Evolutionary conservation across 169 alveolate species (phyloP), one percentile per base, ranked within the genome.

Genomic region (Plasmodium relictum): DNA sequence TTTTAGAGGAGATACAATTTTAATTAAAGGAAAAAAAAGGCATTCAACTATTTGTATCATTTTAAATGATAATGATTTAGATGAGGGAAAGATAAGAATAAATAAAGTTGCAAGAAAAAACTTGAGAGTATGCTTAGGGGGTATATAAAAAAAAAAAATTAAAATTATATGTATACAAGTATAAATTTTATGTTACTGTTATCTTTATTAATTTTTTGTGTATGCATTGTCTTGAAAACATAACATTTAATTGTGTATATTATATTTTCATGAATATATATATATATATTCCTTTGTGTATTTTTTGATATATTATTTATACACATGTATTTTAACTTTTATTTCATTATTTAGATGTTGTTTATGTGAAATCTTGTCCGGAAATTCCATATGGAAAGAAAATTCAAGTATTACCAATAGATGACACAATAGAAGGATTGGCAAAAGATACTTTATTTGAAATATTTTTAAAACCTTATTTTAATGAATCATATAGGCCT

Each of bases 401-500:
- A 83, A 97, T 98, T 4, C 99, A 99, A 93, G 99, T 99, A 71
- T 90, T 99, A 42, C 99, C 99, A 5, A 95, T 99, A 52, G 99
- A 98, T 92, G 99, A 99, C 88, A 97, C 99, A 58, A 97, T 99
- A 31, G 99, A 98, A 91, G 99, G 99, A 16, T 97, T 99, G 73
- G 97, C 99, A 31, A 94, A 90, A 88, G 99, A 99, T 74, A 98
- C 99, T 73, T 95, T 99, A 26, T 98, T 99, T 74, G 98, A 98
- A 78, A 98, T 98, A 56, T 99, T 98, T 95, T 96, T 99, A 85
- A 98, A 98, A 95, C 99, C 99, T 0, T 99, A 98, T 94, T 99
- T 98, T 98, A 93, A 97, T 94, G 99, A 99, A 88, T 99, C 99
- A 65, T 99, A 98, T 94, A 91, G 99, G 88, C 99, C 99, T 1